A percentile compares a stretch with the other conserved stretches of the same genome.
Evolutionary conservation across 2,329 filamentous ascomycete genomes (phyloP).

Genomic region (Ophiostoma perfectum): DNA sequence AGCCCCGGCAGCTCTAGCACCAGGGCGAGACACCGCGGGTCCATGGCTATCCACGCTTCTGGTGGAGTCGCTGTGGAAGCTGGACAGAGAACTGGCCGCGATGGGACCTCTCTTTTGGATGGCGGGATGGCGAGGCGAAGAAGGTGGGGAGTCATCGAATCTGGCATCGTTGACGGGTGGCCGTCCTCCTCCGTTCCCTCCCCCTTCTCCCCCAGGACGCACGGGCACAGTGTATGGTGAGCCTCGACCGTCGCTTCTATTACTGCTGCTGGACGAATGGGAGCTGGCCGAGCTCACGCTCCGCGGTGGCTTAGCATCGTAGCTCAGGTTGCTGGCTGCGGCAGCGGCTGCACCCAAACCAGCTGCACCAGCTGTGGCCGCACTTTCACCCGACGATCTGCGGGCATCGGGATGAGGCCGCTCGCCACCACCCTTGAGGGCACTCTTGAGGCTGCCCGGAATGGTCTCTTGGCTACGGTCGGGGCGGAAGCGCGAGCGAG

Average conservation of each 20-base stretch:
- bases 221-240: not conserved
- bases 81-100: not conserved
- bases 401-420: not conserved
- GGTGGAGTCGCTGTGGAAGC: slow-evolving; percentile 3
- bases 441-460: not conserved
- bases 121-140: slow-evolving; percentile 6
- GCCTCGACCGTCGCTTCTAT: not conserved
- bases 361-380: not conserved
- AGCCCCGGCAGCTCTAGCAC: not conserved
- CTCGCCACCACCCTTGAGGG: not conserved
- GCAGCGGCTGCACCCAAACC: not conserved
- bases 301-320: not conserved
- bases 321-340: not conserved
- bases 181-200: not conserved
- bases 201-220: not conserved
- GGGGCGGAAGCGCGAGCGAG: not conserved
- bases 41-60: not conserved
- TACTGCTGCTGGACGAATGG: not conserved
- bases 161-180: not conserved
- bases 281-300: slow-evolving; percentile 9
- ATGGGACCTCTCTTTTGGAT: not conserved
- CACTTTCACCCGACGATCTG: not conserved
- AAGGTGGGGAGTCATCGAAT: slow-evolving; percentile 4
- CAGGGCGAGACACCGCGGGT: not conserved
- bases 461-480: slow-evolving; percentile 6